phyloP scores from a whole-genome alignment of 768 basidiomycete species.

The Macrolepiota dolichaula region DNA sequence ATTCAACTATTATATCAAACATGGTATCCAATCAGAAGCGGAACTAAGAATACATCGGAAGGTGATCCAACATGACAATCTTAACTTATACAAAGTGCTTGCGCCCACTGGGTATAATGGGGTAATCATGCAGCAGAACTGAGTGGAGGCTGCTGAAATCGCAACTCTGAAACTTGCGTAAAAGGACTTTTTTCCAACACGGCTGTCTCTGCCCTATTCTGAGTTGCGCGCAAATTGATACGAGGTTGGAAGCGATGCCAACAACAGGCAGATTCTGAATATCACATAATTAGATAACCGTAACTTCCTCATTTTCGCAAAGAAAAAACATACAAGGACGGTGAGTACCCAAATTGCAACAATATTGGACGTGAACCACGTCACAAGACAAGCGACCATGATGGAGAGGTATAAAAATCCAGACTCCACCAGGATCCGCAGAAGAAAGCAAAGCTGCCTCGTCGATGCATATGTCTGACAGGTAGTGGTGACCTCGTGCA shows the following conservation, averaged over 20 bases:
- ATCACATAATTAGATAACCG: too few species aligned
- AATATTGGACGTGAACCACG: neutral
- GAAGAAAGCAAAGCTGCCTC: neutral
- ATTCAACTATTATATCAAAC: too few species aligned
- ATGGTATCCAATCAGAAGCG: too few species aligned
- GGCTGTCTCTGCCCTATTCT: neutral
- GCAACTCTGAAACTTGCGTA: neutral
- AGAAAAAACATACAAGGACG: neutral
- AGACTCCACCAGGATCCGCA: conserved; percentile 4
- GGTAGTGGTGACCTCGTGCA: too few species aligned
- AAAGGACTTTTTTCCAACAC: neutral
- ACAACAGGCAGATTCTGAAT: conserved; percentile 1
- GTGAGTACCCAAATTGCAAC: neutral
- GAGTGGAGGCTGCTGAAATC: too few species aligned
- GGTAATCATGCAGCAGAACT: too few species aligned
- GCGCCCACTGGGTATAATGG: too few species aligned
- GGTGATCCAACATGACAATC: too few species aligned
- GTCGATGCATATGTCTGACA: neutral
- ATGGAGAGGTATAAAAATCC: conserved; percentile 5
- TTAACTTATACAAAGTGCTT: too few species aligned
- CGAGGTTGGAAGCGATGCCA: neutral
- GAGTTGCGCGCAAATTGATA: neutral
- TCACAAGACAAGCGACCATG: neutral
- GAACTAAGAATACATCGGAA: too few species aligned
- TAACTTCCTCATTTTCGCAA: too few species aligned